Conservation (phyloP, 371 early-diverging fungal species). For the Ecytonucleospora hepatopenaei region DNA sequence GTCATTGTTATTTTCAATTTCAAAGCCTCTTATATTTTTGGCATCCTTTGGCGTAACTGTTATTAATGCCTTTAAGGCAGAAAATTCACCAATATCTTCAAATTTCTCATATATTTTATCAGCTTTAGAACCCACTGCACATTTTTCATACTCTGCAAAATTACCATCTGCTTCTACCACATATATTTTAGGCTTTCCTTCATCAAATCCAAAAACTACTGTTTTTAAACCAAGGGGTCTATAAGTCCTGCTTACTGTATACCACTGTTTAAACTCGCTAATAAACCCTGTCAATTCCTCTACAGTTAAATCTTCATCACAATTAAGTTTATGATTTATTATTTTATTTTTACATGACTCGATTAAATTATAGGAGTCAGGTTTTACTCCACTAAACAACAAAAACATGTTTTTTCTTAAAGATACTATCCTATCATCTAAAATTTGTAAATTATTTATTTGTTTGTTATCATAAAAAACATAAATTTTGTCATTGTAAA, state of each 20-base stretch:
- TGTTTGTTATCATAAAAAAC: constrained; percentile 76
- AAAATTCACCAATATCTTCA: constrained; percentile 11
- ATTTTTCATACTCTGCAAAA: constrained; percentile 83
- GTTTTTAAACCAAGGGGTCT: constrained; percentile 96
- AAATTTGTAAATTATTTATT: constrained; percentile 79
- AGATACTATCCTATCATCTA: constrained; percentile 80
- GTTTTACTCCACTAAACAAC: constrained; percentile 59
- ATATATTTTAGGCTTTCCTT: constrained; percentile 74
- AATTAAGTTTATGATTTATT: constrained; percentile 41
- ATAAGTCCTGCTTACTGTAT: constrained; percentile 91
- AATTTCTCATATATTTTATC: constrained; percentile 23
- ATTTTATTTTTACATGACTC: constrained; percentile 32
- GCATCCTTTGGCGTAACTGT: constrained; percentile 39
- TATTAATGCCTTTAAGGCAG: constrained; percentile 23
- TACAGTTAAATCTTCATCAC: constrained; percentile 72
- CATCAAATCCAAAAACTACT: constrained; percentile 74
- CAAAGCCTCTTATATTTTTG: constrained; percentile 30
- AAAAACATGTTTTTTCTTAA: constrained; percentile 91
- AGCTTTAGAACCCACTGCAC: constrained; percentile 52
- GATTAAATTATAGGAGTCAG: constrained; percentile 53
- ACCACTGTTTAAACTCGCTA: constrained; percentile 63
- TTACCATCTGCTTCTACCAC: constrained; percentile 98
- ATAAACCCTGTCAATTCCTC: constrained; percentile 68
- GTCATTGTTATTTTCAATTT: constrained; percentile 18
- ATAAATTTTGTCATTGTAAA: constrained; percentile 25